These are phyloP conservation scores for Citrus mangshanensis DNA, from an alignment of 345 rosid genomes.

Conservation along the genomic window DNA sequence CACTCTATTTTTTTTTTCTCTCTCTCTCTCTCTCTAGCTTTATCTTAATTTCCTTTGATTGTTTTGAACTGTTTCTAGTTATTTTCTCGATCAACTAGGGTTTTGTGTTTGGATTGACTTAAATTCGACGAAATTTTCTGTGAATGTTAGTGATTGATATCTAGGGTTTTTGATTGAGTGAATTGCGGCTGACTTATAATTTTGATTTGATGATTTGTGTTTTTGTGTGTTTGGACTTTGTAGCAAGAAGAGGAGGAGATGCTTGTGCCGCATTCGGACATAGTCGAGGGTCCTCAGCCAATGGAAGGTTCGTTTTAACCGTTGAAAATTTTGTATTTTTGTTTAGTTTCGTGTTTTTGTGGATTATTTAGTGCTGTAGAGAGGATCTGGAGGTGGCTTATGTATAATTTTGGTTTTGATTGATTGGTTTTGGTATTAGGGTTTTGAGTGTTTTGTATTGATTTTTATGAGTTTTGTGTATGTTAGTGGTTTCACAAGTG, in stretches of 20 bases:
- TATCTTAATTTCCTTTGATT: background rate
- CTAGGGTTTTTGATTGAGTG: conserved; percentile 29
- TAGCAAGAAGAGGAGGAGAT: conserved; percentile 96
- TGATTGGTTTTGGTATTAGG: conserved; percentile 27
- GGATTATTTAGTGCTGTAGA: background rate
- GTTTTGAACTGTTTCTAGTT: background rate
- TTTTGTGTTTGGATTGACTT: conserved; percentile 27
- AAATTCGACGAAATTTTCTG: background rate
- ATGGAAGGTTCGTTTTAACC: conserved; percentile 64
- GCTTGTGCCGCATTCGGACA: conserved; percentile 86
- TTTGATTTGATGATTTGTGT: conserved; percentile 11
- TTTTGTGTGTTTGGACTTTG: conserved; percentile 19
- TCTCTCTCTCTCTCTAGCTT: conserved; percentile 13
- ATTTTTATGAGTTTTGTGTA: conserved; percentile 20
- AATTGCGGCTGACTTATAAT: background rate
- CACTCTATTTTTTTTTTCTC: conserved; percentile 15
- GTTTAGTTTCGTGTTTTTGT: background rate
- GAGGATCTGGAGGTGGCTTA: background rate
- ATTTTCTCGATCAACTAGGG: conserved; percentile 21
- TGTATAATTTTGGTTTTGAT: background rate
- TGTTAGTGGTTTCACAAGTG: conserved; percentile 51
- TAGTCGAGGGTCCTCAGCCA: conserved; percentile 87
- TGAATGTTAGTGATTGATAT: background rate
- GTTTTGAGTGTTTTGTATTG: conserved; percentile 19
- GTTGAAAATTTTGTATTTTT: background rate